Percentiles rank a stretch among this genome's conserved stretches.
These are phyloP conservation scores for Irpex sp. DNA, from an alignment of 1,284 basidiomycete genomes.

Conservation along the genomic window DNA sequence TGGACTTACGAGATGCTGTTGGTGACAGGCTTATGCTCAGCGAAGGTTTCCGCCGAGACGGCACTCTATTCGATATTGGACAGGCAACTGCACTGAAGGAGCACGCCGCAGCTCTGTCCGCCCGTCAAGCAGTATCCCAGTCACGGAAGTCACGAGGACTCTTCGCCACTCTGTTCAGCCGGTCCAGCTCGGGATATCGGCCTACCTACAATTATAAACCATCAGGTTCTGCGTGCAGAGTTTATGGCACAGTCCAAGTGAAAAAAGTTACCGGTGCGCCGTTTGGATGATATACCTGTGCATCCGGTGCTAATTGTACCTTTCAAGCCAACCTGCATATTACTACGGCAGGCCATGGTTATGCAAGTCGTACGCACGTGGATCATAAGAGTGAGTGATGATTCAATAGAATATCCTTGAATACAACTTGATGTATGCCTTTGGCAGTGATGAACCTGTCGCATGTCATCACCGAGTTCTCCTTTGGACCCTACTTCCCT, in stretches of 20 bases:
- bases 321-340: slow-evolving; percentile 78
- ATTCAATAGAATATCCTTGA: slow-evolving; percentile 42
- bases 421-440: background rate
- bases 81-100: slow-evolving; percentile 77
- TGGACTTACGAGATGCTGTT: slow-evolving; percentile 89
- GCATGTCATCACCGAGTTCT: slow-evolving; percentile 95
- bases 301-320: slow-evolving; percentile 5
- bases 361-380: slow-evolving; percentile 83
- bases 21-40: slow-evolving; percentile 89
- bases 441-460: slow-evolving; percentile 89
- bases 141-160: slow-evolving; percentile 70
- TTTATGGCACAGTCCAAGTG: slow-evolving; percentile 82
- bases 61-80: slow-evolving; percentile 80
- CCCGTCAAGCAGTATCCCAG: slow-evolving; percentile 63
- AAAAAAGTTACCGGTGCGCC: slow-evolving; percentile 83
- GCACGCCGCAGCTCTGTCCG: slow-evolving; percentile 63
- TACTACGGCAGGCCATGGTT: slow-evolving; percentile 93
- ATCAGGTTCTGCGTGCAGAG: slow-evolving; percentile 74
- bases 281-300: background rate
- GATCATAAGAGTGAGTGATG: slow-evolving; percentile 51
- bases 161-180: slow-evolving; percentile 52
- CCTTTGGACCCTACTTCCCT: slow-evolving; percentile 95
- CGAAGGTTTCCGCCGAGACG: slow-evolving; percentile 83
- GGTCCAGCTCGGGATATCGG: slow-evolving; percentile 45
- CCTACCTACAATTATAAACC: slow-evolving; percentile 70